phyloP scores from a whole-genome alignment of 2,329 filamentous ascomycete species.

The Botryotinia calthae region DNA sequence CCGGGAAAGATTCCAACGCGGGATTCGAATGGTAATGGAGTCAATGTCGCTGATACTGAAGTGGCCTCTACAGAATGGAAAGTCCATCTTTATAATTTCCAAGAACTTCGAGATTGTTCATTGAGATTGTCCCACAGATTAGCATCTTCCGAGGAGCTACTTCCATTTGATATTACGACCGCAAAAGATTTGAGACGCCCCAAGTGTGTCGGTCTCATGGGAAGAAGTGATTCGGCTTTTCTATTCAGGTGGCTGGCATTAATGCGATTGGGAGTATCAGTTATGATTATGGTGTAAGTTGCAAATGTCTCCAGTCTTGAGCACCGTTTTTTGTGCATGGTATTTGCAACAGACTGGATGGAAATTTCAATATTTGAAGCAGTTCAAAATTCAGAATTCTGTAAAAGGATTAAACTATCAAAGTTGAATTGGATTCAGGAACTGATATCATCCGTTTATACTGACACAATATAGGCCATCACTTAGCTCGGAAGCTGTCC shows the following conservation, averaged over 20 bases:
- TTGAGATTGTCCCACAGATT: background rate
- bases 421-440: background rate
- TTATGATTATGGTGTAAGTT: conserved; percentile 10
- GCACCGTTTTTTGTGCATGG: background rate
- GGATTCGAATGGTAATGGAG: background rate
- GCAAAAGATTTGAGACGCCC: background rate
- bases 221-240: conserved; percentile 1
- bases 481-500: background rate
- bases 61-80: background rate
- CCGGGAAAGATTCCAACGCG: background rate
- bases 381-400: background rate
- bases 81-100: background rate
- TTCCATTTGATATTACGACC: background rate
- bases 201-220: conserved; percentile 12
- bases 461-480: conserved; percentile 4
- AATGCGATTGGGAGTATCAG: conserved; percentile 12
- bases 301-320: background rate
- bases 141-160: background rate
- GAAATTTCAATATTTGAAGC: background rate
- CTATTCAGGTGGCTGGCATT: conserved; percentile 15
- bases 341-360: background rate
- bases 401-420: too few species aligned
- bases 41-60: background rate
- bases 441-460: background rate
- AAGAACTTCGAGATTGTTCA: background rate